Evolutionary conservation across 331 rosid genomes (phyloP).

Genomic region (Quercus tomentella): DNA sequence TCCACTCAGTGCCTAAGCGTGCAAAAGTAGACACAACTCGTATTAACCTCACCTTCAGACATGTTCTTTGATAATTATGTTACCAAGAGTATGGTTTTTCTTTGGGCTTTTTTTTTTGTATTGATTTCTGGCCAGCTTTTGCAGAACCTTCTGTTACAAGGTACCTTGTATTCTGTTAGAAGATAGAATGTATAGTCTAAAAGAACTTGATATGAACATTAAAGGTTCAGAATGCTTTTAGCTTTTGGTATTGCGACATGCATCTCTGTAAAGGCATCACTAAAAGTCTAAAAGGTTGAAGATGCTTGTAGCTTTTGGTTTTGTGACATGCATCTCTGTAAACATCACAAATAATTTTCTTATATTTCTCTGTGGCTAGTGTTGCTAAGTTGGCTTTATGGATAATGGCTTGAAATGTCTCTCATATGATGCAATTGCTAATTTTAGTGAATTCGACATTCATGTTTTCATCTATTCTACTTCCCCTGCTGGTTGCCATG

Average conservation of each 20-base stretch:
- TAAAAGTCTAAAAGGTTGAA: too few species aligned
- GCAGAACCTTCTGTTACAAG: background rate
- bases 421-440: background rate
- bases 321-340: background rate
- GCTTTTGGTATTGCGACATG: background rate
- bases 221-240: background rate
- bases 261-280: background rate
- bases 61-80: conserved; percentile 31
- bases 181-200: background rate
- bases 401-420: background rate
- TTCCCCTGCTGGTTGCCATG: background rate
- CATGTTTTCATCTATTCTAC: background rate
- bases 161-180: background rate
- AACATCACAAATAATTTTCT: background rate
- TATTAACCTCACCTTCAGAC: conserved; percentile 92
- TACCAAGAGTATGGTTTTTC: background rate
- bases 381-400: background rate
- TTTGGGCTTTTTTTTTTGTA: background rate
- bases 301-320: background rate
- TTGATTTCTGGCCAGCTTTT: background rate
- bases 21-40: conserved; percentile 71
- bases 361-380: background rate
- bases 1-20: conserved; percentile 85
- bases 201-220: background rate
- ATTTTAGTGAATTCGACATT: background rate